Evolutionary conservation across 23 red algal genomes (phyloP), one percentile per base, ranked within the genome.

Genomic region (Cyanidiococcus yangmingshanensis): DNA sequence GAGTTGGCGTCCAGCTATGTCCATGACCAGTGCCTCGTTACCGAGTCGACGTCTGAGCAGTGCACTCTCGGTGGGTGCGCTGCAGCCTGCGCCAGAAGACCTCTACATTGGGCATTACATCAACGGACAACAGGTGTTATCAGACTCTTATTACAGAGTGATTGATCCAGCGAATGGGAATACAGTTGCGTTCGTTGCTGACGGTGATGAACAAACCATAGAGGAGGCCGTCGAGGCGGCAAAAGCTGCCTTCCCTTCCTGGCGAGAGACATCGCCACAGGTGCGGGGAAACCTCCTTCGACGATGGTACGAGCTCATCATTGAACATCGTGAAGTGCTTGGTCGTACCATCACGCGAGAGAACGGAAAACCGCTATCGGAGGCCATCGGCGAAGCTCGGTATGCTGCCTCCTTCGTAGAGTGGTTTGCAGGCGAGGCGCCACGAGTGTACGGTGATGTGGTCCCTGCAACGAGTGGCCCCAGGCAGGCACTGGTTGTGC

Each of bases 351-450:
- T 98, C 76, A 89, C 79, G 27, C 75, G 85, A 1, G 94, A 98
- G 82, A 83, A 85, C 74, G 94, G 94, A 35, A 98, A 91, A 41
- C 82, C 94, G 50, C 79, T 91, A 2, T 57, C 37, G n/a, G 94
- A 98, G 57, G 94, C 94, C 50, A 54, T 39, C 0, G 88, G 68
- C 18, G 94, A 98, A 77, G 79, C 91, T 12, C 82, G 85, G 26
- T 91, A 98, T 58, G 88, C 67, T 15, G 81, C 87, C 21, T 79
- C 84, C 21, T 91, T 87, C 80, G 75, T 98, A 31, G 63, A 85
- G 27, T 98, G 86, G 82, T 89, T 79, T 39, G 76, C 84, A 1
- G 76, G 67, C 1, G 85, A 86, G 74, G 88, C 82, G 39, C 68
- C 74, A 21, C 85, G 83, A 0, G 58, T 54, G 18, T 57, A 77